phyloP scores from a whole-genome alignment of 495 filamentous ascomycete species.

The Talaromyces nanjingensis region DNA sequence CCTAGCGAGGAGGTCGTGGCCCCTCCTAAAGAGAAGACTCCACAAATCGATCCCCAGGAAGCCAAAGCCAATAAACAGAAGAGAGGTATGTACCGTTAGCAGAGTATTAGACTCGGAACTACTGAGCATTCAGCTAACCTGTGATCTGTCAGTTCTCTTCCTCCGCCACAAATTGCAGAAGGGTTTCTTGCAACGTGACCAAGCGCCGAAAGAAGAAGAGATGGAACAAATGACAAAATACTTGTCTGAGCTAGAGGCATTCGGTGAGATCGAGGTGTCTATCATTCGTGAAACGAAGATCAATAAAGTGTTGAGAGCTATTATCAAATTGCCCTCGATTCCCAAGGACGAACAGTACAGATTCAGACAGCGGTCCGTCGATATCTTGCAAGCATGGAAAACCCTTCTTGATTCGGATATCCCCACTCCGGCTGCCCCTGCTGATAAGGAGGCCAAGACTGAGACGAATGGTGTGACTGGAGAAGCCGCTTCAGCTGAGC shows the following conservation, averaged over 20 bases:
- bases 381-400: constrained; percentile 75
- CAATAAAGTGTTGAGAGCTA: constrained; percentile 88
- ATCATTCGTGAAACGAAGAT: constrained; percentile 86
- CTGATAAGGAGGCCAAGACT: constrained; percentile 36
- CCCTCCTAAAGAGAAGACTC: constrained; percentile 44
- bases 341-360: constrained; percentile 78
- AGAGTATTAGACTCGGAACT: background rate
- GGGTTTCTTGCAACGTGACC: constrained; percentile 76
- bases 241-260: constrained; percentile 70
- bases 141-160: constrained; percentile 53
- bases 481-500: constrained; percentile 17
- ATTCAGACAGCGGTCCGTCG: constrained; percentile 71
- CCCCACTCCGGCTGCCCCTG: constrained; percentile 42
- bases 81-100: constrained; percentile 45
- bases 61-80: constrained; percentile 58
- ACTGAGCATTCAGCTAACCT: background rate
- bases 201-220: constrained; percentile 77
- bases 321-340: constrained; percentile 74
- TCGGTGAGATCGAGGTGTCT: constrained; percentile 71
- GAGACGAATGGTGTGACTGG: constrained; percentile 47
- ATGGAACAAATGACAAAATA: constrained; percentile 78
- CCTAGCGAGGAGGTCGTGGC: constrained; percentile 30
- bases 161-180: constrained; percentile 87
- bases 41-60: constrained; percentile 51
- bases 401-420: constrained; percentile 59